Base-by-base conservation (phyloP, 306 rosid genomes). In the Cucurbita ficifolia region DNA sequence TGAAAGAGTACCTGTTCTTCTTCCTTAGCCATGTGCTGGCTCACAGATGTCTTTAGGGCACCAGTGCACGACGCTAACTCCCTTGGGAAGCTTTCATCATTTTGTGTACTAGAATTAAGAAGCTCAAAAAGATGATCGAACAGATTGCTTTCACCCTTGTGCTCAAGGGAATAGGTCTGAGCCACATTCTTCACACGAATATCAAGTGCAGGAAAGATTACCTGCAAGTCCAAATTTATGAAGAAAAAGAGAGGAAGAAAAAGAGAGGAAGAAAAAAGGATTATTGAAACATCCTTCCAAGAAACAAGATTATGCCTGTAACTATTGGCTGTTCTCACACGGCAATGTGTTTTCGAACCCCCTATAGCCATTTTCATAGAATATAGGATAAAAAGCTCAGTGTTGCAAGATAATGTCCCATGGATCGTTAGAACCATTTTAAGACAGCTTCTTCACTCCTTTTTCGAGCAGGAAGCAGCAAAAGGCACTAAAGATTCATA, bases 21-120 rank as follows among this genome's bases (percentile, higher is more conserved):
- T 87, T 95, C 99, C 86, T 95, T 95, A 17, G 96, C 97, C 99
- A 95, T 84, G 89, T 95, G 99, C 79, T 95, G 99, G 90, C 91
- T 89, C 79, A 95, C 80, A 46, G 99, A 89, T 22, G 97, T 95
- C 67, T 85, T 91, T 72, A 95, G 82, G 52, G 96, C 99, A 78
- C 96, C 96, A 0, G 97, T 87, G 84, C 96, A 89, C 60, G 99
- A 95, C 35, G 99, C 96, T 76, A 95, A 84, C 86, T 95, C 97
- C 86, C 95, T 89, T 17, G 87, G 81, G 70, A 95, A 95, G 83
- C 79, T 84, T 84, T 91, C 97, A 77, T 86, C 91, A 75, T 82
- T 76, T 80, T 80, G 82, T 48, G 75, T 40, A 63, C 78, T 81
- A 48, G 96, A 95, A 76, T 82, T 91, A 72, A 95, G 81, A 79